Conservation (phyloP, 371 early-diverging fungal species). For the Nematocida major region DNA sequence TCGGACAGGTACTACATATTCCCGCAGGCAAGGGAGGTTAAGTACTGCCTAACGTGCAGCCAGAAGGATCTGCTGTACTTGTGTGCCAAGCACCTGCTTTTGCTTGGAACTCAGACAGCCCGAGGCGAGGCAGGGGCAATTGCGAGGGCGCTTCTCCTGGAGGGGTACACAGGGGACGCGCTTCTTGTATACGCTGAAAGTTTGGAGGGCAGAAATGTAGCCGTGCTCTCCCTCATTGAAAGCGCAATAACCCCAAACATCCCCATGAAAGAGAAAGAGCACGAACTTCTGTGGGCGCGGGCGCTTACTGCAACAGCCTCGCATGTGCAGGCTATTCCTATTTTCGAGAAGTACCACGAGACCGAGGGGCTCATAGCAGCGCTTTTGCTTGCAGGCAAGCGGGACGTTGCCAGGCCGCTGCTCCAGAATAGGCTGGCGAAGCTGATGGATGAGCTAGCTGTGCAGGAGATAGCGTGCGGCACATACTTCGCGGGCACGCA, state of each 20-base stretch:
- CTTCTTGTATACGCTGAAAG: constrained; percentile 20
- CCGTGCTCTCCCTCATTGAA: background rate
- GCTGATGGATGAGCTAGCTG: constrained; percentile 11
- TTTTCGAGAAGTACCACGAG: constrained; percentile 32
- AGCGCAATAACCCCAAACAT: background rate
- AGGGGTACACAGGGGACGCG: background rate
- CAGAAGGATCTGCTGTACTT: constrained; percentile 13
- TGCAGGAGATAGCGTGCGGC: background rate
- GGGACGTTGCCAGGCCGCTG: constrained; percentile 9
- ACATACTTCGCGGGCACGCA: too few species aligned
- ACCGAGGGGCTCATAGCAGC: constrained; percentile 1
- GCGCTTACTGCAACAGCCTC: background rate
- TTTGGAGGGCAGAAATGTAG: constrained; percentile 2
- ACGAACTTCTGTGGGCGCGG: constrained; percentile 14
- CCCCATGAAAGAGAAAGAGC: background rate
- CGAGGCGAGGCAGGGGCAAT: background rate
- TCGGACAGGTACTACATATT: constrained; percentile 40
- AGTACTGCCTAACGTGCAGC: background rate
- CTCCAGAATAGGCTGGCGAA: constrained; percentile 7
- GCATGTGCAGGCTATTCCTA: background rate
- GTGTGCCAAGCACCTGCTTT: background rate
- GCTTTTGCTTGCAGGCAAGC: constrained; percentile 3
- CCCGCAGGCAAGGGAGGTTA: background rate
- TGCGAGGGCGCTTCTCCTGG: background rate
- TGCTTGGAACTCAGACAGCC: background rate